phyloP scores from a whole-genome alignment of 768 basidiomycete species.

The Chalciporus piperatus region DNA sequence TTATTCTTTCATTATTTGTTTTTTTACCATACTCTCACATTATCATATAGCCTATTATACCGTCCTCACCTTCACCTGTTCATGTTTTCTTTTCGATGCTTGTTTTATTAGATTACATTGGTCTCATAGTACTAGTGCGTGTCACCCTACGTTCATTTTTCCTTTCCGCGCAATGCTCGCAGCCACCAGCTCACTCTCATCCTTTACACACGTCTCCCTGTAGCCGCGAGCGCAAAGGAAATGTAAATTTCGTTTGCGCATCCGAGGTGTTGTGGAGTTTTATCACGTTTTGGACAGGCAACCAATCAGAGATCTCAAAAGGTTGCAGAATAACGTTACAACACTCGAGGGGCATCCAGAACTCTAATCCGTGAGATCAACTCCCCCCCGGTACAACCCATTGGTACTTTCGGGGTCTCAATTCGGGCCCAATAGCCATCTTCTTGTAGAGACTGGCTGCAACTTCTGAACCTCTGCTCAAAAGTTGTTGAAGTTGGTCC shows the following conservation, averaged over 20 bases:
- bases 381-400: no score
- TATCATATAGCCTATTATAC: neutral
- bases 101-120: constrained; percentile 17
- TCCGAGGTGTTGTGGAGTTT: no score
- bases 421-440: no score
- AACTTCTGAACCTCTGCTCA: no score
- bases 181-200: neutral
- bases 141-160: neutral
- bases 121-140: constrained; percentile 1
- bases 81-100: neutral
- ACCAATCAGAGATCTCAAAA: no score
- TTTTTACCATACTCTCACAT: neutral
- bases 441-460: no score
- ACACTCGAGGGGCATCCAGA: no score
- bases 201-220: neutral
- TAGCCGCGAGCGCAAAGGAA: neutral
- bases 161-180: neutral
- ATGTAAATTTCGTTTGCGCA: neutral
- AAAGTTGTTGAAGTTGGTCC: no score
- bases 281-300: no score
- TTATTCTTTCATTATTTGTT: constrained; percentile 18
- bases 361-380: no score
- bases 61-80: neutral
- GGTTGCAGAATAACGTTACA: no score
- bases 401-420: no score